phyloP scores from a whole-genome alignment of 352 stramenopile genomes.

The Pythium plurisporium region DNA sequence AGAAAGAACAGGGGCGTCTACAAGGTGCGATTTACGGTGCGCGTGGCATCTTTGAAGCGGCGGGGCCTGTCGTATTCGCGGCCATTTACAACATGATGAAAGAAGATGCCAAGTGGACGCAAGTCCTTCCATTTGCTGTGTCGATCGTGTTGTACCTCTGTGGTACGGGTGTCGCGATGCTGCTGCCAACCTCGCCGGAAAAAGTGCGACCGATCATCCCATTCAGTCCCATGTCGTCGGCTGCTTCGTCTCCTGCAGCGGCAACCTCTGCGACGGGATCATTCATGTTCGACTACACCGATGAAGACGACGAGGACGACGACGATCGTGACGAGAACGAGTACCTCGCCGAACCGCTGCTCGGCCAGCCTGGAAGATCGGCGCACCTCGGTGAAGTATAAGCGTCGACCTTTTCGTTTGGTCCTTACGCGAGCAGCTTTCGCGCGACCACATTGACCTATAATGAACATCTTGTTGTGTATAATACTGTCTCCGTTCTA shows the following conservation, averaged over 20 bases:
- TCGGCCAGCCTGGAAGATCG: constrained; percentile 16
- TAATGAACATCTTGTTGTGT: not conserved
- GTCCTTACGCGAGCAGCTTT: not conserved
- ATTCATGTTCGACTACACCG: constrained; percentile 25
- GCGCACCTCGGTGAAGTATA: constrained; percentile 11
- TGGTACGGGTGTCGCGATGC: constrained; percentile 41
- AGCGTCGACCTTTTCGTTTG: not conserved
- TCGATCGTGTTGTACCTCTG: constrained; percentile 47
- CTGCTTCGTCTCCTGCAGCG: constrained; percentile 32
- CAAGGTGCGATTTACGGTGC: constrained; percentile 70
- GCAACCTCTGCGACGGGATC: constrained; percentile 13
- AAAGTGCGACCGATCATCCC: constrained; percentile 40
- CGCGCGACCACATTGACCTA: not conserved
- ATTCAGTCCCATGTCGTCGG: constrained; percentile 41
- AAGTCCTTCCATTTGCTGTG: constrained; percentile 55
- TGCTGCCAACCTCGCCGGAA: constrained; percentile 37
- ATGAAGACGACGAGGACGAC: constrained; percentile 12
- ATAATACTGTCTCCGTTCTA: not conserved
- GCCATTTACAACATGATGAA: constrained; percentile 55
- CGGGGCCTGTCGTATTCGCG: constrained; percentile 48
- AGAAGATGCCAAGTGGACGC: constrained; percentile 33
- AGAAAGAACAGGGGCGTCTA: constrained; percentile 69
- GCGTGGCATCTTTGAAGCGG: constrained; percentile 57
- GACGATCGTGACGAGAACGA: constrained; percentile 20
- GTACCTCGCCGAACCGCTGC: constrained; percentile 45